Conservation (phyloP, 257 asterid species). For the Solanum appendiculatum region DNA sequence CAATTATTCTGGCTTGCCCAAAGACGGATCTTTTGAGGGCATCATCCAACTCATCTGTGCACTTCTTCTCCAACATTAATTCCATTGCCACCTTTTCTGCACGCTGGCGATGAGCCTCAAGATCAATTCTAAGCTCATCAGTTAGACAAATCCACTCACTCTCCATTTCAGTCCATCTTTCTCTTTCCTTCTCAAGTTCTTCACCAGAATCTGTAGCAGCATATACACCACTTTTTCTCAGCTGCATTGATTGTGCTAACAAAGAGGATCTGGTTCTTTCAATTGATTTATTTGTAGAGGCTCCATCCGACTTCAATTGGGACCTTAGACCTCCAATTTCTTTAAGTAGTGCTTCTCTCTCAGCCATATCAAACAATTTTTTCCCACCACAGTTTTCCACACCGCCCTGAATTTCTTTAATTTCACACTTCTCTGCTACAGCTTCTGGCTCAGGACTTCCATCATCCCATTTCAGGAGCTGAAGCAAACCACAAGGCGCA, state of each 20-base stretch:
- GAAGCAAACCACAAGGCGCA: neutral
- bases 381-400: neutral
- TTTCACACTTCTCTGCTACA: constrained; percentile 43
- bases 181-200: constrained; percentile 78
- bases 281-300: constrained; percentile 46
- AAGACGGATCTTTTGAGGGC: constrained; percentile 67
- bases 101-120: constrained; percentile 58
- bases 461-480: constrained; percentile 56
- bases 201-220: constrained; percentile 25
- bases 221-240: constrained; percentile 52
- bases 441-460: constrained; percentile 38
- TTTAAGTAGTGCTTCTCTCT: constrained; percentile 54
- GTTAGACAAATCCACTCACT: constrained; percentile 96
- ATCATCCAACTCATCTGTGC: constrained; percentile 82
- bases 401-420: constrained; percentile 40
- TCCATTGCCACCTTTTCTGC: constrained; percentile 78
- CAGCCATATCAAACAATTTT: constrained; percentile 33
- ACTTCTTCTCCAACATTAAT: constrained; percentile 58
- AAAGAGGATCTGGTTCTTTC: constrained; percentile 67
- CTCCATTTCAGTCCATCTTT: constrained; percentile 94
- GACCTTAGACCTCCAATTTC: constrained; percentile 59
- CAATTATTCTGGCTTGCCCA: constrained; percentile 82
- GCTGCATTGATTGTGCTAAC: constrained; percentile 72
- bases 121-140: constrained; percentile 81
- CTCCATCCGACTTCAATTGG: constrained; percentile 44